Conservation (phyloP, 2,329 filamentous ascomycete species). For the Diaporthe sp. region DNA sequence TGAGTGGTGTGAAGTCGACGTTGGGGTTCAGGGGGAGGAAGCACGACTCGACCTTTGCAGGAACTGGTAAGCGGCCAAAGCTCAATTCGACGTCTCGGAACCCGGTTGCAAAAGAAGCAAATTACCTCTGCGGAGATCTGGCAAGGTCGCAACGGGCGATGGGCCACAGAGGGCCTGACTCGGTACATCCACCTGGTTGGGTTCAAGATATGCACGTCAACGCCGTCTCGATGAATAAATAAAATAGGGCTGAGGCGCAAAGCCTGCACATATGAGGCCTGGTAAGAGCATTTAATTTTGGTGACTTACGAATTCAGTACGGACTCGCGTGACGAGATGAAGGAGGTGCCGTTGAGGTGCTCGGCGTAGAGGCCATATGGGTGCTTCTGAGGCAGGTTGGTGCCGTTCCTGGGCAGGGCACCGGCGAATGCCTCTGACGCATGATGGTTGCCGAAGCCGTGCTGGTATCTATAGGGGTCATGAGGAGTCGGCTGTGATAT, state of each 20-base stretch:
- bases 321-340: constrained; percentile 45
- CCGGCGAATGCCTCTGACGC: constrained; percentile 36
- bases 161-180: constrained; percentile 48
- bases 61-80: constrained; percentile 30
- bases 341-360: constrained; percentile 48
- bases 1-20: constrained; percentile 43
- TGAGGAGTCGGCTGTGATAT: constrained; percentile 27
- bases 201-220: constrained; percentile 31
- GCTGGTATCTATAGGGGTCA: constrained; percentile 39
- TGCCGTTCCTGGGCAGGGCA: constrained; percentile 35
- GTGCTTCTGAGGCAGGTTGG: constrained; percentile 47
- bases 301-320: constrained; percentile 43
- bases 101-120: not conserved
- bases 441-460: constrained; percentile 37
- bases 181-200: constrained; percentile 48
- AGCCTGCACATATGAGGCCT: no score
- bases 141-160: constrained; percentile 38
- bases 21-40: constrained; percentile 44
- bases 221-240: not conserved
- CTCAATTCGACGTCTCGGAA: not conserved
- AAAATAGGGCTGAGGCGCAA: constrained; percentile 20
- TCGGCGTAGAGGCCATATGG: constrained; percentile 49
- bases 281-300: not conserved
- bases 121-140: constrained; percentile 37
- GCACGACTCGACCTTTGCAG: constrained; percentile 41